These are phyloP conservation scores for Acanthamoeba polyphaga DNA, from an alignment of 208 protist genomes.

Conservation along the genomic window DNA sequence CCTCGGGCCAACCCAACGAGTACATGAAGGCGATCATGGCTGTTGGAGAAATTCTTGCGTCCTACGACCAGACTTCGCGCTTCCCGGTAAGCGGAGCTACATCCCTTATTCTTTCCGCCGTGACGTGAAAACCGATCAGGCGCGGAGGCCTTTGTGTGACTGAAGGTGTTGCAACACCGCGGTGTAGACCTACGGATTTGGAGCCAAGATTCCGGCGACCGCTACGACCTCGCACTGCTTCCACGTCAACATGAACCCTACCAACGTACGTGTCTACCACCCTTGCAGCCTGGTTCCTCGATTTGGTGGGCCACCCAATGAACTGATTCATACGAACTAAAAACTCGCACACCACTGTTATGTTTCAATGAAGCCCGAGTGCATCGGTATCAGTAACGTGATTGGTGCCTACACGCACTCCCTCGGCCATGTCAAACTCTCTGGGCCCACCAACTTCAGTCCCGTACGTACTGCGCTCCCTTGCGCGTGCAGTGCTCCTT, in stretches of 20 bases:
- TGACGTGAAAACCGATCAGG: too few relatives aligned
- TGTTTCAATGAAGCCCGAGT: constrained; percentile 80
- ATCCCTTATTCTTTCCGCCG: too few relatives aligned
- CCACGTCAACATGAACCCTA: constrained; percentile 49
- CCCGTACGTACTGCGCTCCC: background rate
- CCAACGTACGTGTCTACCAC: background rate
- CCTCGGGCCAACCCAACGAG: constrained; percentile 71
- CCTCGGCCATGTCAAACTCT: constrained; percentile 83
- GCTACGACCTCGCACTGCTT: constrained; percentile 38
- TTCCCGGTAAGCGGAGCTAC: constrained; percentile 13
- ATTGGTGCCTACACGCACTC: constrained; percentile 86
- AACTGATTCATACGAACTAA: background rate
- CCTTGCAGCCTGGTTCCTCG: background rate
- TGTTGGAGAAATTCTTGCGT: constrained; percentile 73
- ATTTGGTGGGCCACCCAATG: background rate
- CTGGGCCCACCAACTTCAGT: constrained; percentile 91
- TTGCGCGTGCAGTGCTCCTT: too few relatives aligned
- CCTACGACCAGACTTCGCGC: constrained; percentile 30
- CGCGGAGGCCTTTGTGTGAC: too few relatives aligned
- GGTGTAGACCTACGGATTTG: constrained; percentile 32
- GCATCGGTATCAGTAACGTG: constrained; percentile 88
- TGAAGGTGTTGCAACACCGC: too few relatives aligned
- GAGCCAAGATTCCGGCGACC: constrained; percentile 50
- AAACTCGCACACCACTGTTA: too few relatives aligned
- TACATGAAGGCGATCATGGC: constrained; percentile 78